phyloP scores from a whole-genome alignment of 371 early-diverging fungal genomes.

The Apophysomyces variabilis region DNA sequence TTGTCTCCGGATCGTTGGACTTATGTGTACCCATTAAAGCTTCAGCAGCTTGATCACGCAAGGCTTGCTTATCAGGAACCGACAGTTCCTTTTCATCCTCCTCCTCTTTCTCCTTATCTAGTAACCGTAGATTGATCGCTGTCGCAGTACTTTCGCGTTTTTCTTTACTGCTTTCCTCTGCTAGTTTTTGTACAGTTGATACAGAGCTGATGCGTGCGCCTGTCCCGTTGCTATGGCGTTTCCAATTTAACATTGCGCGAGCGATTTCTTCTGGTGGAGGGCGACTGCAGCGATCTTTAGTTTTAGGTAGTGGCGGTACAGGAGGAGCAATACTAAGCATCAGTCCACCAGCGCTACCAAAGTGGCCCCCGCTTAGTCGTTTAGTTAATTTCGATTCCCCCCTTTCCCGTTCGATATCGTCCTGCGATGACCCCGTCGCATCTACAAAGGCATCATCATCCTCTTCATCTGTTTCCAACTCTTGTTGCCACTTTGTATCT shows the following conservation, averaged over 20 bases:
- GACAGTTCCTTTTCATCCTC: conserved; percentile 15
- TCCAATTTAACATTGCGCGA: conserved; percentile 49
- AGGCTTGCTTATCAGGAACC: conserved; percentile 8
- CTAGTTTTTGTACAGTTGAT: not conserved
- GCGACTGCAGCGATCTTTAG: conserved; percentile 24
- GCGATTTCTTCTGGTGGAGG: conserved; percentile 42
- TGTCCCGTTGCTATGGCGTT: conserved; percentile 33
- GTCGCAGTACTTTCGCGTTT: not conserved
- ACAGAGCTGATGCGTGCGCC: not conserved
- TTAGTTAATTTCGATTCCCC: conserved; percentile 41
- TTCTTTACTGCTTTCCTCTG: not conserved
- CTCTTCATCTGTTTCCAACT: conserved; percentile 24
- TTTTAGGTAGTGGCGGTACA: conserved; percentile 9
- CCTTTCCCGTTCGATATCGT: conserved; percentile 48
- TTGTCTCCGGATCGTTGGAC: not conserved
- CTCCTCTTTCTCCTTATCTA: not conserved
- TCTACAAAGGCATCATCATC: conserved; percentile 50
- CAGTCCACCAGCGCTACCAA: conserved; percentile 54
- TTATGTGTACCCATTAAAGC: conserved; percentile 10
- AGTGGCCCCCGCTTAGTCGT: conserved; percentile 54
- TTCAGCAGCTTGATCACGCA: conserved; percentile 20
- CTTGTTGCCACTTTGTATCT: not conserved
- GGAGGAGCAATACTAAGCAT: conserved; percentile 35
- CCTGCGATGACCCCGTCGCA: conserved; percentile 38
- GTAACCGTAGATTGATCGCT: not conserved